Evolutionary conservation across 139 green algal species (phyloP).

Genomic region (Microglena sp.): DNA sequence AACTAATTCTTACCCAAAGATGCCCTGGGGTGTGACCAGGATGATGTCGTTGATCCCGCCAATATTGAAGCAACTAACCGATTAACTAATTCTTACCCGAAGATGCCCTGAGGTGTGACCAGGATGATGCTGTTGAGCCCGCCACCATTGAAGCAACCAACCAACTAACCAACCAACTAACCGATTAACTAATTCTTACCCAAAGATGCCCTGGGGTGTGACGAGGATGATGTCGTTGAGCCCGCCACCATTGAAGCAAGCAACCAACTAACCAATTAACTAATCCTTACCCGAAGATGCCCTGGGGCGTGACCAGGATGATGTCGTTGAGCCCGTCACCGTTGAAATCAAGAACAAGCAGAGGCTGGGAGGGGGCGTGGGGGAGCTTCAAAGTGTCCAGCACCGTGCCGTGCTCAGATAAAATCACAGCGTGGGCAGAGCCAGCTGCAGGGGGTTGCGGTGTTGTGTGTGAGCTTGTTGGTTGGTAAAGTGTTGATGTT

Average conservation of each 20-base stretch:
- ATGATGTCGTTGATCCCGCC: conserved; percentile 85
- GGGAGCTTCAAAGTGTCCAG: conserved; percentile 59
- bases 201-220: too few species aligned
- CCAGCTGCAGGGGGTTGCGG: conserved; percentile 54
- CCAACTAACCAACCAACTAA: too few species aligned
- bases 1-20: conserved; percentile 64
- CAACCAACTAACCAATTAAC: too few species aligned
- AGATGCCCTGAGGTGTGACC: conserved; percentile 49
- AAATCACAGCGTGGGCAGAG: conserved; percentile 21
- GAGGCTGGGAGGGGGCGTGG: conserved; percentile 20
- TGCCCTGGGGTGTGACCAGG: conserved; percentile 40
- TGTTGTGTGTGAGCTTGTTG: conserved; percentile 21
- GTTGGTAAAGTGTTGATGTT: too few species aligned
- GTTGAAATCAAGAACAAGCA: conserved; percentile 77
- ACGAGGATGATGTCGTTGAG: too few species aligned
- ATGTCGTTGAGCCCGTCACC: conserved; percentile 82
- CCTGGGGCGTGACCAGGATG: conserved; percentile 48
- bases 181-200: too few species aligned
- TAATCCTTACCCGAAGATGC: conserved; percentile 62
- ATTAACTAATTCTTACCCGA: too few species aligned
- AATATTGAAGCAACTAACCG: conserved; percentile 77
- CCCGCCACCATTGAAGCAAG: too few species aligned
- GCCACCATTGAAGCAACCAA: conserved; percentile 83
- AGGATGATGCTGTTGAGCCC: conserved; percentile 80
- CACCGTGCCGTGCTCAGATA: conserved; percentile 61